Evolutionary conservation across 768 basidiomycete species (phyloP).

Genomic region (Crepidotus variabilis): DNA sequence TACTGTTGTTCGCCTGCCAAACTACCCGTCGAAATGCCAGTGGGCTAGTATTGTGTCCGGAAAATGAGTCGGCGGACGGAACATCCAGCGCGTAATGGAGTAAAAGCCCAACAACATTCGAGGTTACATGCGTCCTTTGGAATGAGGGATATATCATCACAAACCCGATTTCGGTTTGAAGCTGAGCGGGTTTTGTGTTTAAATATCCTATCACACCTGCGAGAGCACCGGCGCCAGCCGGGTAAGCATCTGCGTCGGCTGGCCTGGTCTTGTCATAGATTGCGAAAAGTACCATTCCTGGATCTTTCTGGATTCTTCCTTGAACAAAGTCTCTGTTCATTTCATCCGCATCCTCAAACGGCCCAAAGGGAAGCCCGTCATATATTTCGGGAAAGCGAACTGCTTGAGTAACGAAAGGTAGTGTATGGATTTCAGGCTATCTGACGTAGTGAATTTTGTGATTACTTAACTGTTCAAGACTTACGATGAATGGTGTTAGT

Average conservation of each 20-base stretch:
- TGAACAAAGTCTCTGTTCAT: constrained; percentile 33
- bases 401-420: constrained; percentile 32
- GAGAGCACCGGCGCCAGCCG: constrained; percentile 23
- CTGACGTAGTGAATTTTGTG: not conserved
- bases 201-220: constrained; percentile 54
- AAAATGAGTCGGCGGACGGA: constrained; percentile 20
- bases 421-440: constrained; percentile 44
- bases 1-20: constrained; percentile 53
- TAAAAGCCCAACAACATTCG: constrained; percentile 47
- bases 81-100: constrained; percentile 43
- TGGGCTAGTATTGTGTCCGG: constrained; percentile 9
- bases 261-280: constrained; percentile 47
- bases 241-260: not conserved
- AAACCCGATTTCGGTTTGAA: constrained; percentile 51
- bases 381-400: constrained; percentile 36
- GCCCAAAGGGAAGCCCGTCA: constrained; percentile 47
- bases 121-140: constrained; percentile 61
- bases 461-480: constrained; percentile 9
- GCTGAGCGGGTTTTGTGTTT: constrained; percentile 36
- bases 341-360: constrained; percentile 33
- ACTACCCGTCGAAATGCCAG: constrained; percentile 59
- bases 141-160: constrained; percentile 53
- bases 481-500: constrained; percentile 47
- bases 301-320: constrained; percentile 29
- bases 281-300: constrained; percentile 40